phyloP scores from a whole-genome alignment of 371 early-diverging fungal species.

The Circinella umbellata region DNA sequence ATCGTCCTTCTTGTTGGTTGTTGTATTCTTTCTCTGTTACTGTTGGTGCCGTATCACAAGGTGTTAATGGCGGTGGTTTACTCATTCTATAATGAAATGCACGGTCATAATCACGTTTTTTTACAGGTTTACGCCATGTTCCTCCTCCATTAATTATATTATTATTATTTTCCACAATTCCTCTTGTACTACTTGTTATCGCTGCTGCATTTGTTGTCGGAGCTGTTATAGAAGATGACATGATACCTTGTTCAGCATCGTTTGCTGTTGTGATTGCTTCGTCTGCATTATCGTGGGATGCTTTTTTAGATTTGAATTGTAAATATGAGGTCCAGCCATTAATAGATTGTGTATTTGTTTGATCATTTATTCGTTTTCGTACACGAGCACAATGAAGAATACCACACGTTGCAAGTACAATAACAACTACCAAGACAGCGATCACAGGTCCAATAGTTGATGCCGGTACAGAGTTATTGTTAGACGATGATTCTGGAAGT shows the following conservation, averaged over 20 bases:
- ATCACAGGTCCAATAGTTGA: constrained; percentile 13
- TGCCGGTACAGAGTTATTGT: constrained; percentile 7
- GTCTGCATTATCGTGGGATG: background rate
- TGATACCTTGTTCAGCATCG: background rate
- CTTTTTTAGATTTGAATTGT: constrained; percentile 5
- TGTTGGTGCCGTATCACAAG: background rate
- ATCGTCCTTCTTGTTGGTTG: background rate
- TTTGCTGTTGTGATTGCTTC: background rate
- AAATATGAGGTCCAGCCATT: constrained; percentile 18
- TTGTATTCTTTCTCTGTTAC: background rate
- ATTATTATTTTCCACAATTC: background rate
- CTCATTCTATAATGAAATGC: constrained; percentile 7
- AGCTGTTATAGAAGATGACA: no score
- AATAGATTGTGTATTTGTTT: constrained; percentile 10
- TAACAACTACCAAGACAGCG: constrained; percentile 8
- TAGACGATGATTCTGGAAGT: background rate
- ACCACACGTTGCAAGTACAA: constrained; percentile 8
- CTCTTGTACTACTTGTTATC: background rate
- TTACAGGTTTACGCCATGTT: background rate
- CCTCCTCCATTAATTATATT: background rate
- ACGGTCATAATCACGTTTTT: constrained; percentile 3
- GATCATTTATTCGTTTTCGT: constrained; percentile 14
- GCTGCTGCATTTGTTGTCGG: background rate
- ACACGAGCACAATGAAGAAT: constrained; percentile 16
- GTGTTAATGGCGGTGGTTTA: constrained; percentile 13